These are phyloP conservation scores for Hyphopichia pseudoburtonii DNA, from an alignment of 1,139 yeast genomes.

Conservation along the genomic window DNA sequence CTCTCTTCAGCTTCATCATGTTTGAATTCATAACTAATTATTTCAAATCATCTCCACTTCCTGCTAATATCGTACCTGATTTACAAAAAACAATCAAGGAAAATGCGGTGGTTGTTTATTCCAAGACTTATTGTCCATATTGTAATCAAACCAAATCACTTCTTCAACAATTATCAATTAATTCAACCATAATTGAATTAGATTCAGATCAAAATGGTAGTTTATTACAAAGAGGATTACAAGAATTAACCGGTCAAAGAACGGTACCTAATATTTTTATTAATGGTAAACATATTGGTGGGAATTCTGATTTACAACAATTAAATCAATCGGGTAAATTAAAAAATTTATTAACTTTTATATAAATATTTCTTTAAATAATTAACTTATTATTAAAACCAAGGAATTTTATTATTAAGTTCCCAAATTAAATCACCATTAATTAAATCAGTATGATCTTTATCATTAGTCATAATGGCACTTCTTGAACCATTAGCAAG, in stretches of 20 bases:
- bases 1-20: constrained; percentile 8
- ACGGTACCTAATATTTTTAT: constrained; percentile 89
- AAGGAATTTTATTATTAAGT: constrained; percentile 44
- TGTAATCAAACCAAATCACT: constrained; percentile 24
- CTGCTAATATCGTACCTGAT: constrained; percentile 17
- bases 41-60: constrained; percentile 15
- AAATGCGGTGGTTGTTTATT: constrained; percentile 22
- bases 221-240: constrained; percentile 64
- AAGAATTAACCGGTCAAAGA: constrained; percentile 72
- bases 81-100: constrained; percentile 17
- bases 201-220: constrained; percentile 19
- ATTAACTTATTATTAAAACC: constrained; percentile 30
- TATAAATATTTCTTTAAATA: not conserved
- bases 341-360: constrained; percentile 10
- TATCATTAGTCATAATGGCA: constrained; percentile 31
- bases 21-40: constrained; percentile 16
- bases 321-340: constrained; percentile 29
- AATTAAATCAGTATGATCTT: constrained; percentile 23
- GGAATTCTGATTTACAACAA: constrained; percentile 76
- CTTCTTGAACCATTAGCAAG: constrained; percentile 38
- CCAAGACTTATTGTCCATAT: constrained; percentile 31
- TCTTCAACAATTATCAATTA: constrained; percentile 13
- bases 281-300: constrained; percentile 84
- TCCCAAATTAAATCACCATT: constrained; percentile 41
- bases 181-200: constrained; percentile 23